Base-by-base conservation (phyloP, 106 monocot genomes). In the Vanilla planifolia region DNA sequence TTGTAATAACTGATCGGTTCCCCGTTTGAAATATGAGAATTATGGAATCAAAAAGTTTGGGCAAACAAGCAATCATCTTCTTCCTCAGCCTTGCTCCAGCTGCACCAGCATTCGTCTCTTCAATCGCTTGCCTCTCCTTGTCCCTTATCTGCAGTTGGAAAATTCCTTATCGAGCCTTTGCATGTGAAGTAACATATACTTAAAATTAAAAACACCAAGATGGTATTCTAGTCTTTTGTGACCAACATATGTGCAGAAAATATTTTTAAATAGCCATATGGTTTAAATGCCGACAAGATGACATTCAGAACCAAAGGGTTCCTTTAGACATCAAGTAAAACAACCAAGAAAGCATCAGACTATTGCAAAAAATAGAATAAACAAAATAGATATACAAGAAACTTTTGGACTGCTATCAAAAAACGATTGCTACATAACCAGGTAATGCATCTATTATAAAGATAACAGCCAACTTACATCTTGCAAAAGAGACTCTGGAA, bases 1-100 rank as follows among this genome's bases (percentile, higher is more conserved):
- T 98, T 40, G 92, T 85, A 53, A 98, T 72, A 30, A 78, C 66
- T 7, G 98, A 82, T 51, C 77, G 52, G 3, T 71, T 72, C n/a
- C 65, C 42, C 48, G 85, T 77, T 52, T 88, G 92, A 52, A 82
- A 85, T 60, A 88, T 69, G 21, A 92, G 81, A 59, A 77, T 72
- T 34, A 98, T 82, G 25, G 68, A 75, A 55, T 92, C 77, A 60
- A 98, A 92, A 27, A 80, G 76, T 42, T 62, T 73, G 20, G 92
- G 88, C 70, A 98, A 77, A 48, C 67, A 65, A 43, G 75, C 63
- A 46, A 88, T 60, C 72, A 91, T 65, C 55, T 81, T 76, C 24
- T 82, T 68, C 33, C 85, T 64, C 57, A 64, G 78, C 48, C 76
- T 75, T 37, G 59, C 57, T 59, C 67, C 58, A 23, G 58, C 58